A percentile compares a stretch with the other conserved stretches of the same genome.
Conservation (phyloP, 108 stramenopile genomes). For the Aurantiochytrium sp. region DNA sequence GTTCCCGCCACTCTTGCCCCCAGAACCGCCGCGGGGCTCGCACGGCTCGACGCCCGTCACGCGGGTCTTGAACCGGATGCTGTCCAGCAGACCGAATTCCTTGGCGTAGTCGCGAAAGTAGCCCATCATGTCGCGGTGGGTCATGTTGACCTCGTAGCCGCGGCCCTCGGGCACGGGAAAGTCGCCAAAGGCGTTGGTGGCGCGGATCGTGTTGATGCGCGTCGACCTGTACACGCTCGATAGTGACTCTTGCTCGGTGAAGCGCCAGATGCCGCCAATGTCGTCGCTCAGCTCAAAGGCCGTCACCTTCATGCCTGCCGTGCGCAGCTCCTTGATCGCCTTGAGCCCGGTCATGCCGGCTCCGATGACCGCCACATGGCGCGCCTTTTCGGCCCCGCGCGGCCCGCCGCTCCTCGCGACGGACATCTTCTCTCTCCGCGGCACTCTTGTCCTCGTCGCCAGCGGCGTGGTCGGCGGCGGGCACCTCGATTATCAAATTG, state of each 20-base stretch:
- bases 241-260: neutral
- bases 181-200: neutral
- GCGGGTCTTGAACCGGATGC: neutral
- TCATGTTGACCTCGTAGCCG: neutral
- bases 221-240: neutral
- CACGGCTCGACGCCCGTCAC: neutral
- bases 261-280: neutral
- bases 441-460: too few relatives aligned
- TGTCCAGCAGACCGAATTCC: neutral
- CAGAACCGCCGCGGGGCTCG: too few relatives aligned
- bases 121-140: neutral
- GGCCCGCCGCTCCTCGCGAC: too few relatives aligned
- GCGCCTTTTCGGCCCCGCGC: too few relatives aligned
- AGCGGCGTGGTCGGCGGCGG: too few relatives aligned
- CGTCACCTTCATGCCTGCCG: neutral
- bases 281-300: neutral
- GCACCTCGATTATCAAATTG: too few relatives aligned
- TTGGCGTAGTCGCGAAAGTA: neutral
- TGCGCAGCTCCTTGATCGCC: neutral
- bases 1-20: too few relatives aligned
- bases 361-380: slow-evolving; percentile 17
- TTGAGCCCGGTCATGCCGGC: slow-evolving; percentile 15
- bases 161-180: neutral
- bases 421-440: too few relatives aligned
- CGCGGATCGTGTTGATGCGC: neutral